Conservation (phyloP, 108 stramenopile genomes). For the Schizochytrium sp. region DNA sequence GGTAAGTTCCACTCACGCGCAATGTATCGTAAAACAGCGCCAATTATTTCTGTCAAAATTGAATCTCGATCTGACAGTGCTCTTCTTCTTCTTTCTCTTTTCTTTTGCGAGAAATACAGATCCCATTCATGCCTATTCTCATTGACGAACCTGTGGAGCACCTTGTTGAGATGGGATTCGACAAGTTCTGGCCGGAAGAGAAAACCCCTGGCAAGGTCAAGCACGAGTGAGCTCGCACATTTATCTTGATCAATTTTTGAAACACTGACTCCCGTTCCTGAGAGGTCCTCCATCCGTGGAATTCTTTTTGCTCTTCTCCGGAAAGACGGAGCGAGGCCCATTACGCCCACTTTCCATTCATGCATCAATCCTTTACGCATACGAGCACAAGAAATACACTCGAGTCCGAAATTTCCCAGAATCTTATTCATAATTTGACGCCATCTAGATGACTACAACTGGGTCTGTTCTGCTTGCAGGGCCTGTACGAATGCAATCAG, state of each 20-base stretch:
- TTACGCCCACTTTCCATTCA: too few species aligned
- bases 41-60: neutral
- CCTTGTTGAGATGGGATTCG: neutral
- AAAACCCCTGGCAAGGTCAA: neutral
- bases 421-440: neutral
- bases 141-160: constrained; percentile 18
- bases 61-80: neutral
- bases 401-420: neutral
- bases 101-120: neutral
- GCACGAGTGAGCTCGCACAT: neutral
- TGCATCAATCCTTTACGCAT: too few species aligned
- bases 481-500: neutral
- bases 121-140: constrained; percentile 8
- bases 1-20: neutral
- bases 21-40: too few species aligned
- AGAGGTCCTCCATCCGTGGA: too few species aligned
- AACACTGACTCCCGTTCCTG: too few species aligned
- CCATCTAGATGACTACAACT: neutral
- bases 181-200: neutral
- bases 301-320: too few species aligned
- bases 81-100: neutral
- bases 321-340: too few species aligned
- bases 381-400: neutral
- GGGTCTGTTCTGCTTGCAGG: neutral
- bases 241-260: too few species aligned